Evolutionary conservation across 345 rosid species (phyloP).

Genomic region (Moricandia arvensis): DNA sequence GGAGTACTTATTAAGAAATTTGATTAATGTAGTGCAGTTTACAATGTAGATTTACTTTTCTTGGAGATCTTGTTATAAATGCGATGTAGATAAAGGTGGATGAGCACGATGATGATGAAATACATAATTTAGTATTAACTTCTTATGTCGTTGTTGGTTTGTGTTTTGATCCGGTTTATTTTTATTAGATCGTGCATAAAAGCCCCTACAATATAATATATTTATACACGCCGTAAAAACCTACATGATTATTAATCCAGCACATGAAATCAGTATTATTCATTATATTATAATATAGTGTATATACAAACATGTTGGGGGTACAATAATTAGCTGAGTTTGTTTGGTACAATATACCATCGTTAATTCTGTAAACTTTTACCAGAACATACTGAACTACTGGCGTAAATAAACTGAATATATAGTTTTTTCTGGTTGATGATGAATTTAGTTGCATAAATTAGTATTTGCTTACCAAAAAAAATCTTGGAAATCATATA

Average conservation of each 20-base stretch:
- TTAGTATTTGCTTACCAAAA: not conserved
- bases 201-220: conserved; percentile 18
- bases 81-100: conserved; percentile 32
- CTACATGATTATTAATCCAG: conserved; percentile 12
- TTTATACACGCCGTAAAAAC: conserved; percentile 36
- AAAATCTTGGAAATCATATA: not conserved
- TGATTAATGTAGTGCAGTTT: not conserved
- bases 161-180: conserved; percentile 13
- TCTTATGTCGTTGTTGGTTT: not conserved
- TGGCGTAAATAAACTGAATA: not conserved
- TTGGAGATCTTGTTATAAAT: not conserved
- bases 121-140: not conserved
- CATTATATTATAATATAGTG: not conserved
- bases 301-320: conserved; percentile 16
- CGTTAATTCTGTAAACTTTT: not conserved
- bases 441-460: not conserved
- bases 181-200: conserved; percentile 36
- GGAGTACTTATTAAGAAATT: too few relatives aligned
- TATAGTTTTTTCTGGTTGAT: not conserved
- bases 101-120: conserved; percentile 24
- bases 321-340: conserved; percentile 31
- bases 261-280: conserved; percentile 16
- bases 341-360: conserved; percentile 6
- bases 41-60: not conserved
- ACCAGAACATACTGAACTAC: not conserved